phyloP scores from a whole-genome alignment of 1,139 yeast genomes.

The Geotrichum cucujoidarum region DNA sequence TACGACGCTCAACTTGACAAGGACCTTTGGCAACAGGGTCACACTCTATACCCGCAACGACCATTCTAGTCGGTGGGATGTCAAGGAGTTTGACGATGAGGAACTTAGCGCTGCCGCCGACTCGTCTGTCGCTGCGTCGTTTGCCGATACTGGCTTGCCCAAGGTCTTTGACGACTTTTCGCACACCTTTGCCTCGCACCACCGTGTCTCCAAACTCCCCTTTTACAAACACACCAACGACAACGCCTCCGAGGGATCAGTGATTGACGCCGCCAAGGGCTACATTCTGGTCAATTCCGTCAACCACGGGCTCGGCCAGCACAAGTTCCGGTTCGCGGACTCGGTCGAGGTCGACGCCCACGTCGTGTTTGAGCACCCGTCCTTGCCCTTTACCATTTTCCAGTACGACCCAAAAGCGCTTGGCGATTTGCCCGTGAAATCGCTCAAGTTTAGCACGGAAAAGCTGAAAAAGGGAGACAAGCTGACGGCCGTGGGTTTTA shows the following conservation, averaged over 20 bases:
- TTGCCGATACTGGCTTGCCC: constrained; percentile 35
- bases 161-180: constrained; percentile 61
- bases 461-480: constrained; percentile 74
- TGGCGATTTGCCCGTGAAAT: constrained; percentile 55
- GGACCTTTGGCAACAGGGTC: constrained; percentile 61
- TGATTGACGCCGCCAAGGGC: constrained; percentile 75
- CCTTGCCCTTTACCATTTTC: constrained; percentile 77
- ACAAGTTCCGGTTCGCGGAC: constrained; percentile 77
- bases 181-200: constrained; percentile 46
- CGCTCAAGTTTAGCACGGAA: constrained; percentile 56
- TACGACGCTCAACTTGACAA: constrained; percentile 65
- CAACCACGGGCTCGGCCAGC: constrained; percentile 82
- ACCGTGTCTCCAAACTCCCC: too few species aligned
- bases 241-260: constrained; percentile 70
- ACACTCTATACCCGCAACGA: constrained; percentile 75
- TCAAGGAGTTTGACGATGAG: constrained; percentile 46
- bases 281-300: constrained; percentile 74
- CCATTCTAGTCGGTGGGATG: constrained; percentile 83
- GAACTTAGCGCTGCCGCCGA: constrained; percentile 40
- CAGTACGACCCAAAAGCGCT: constrained; percentile 76
- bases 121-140: constrained; percentile 67
- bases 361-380: constrained; percentile 81
- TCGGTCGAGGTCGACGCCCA: constrained; percentile 76
- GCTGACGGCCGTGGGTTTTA: constrained; percentile 73
- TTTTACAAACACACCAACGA: constrained; percentile 58